Evolutionary conservation across 1,139 yeast genomes (phyloP), one percentile per base, ranked within the genome.

Genomic region (Yamadazyma pseudoaaseri): DNA sequence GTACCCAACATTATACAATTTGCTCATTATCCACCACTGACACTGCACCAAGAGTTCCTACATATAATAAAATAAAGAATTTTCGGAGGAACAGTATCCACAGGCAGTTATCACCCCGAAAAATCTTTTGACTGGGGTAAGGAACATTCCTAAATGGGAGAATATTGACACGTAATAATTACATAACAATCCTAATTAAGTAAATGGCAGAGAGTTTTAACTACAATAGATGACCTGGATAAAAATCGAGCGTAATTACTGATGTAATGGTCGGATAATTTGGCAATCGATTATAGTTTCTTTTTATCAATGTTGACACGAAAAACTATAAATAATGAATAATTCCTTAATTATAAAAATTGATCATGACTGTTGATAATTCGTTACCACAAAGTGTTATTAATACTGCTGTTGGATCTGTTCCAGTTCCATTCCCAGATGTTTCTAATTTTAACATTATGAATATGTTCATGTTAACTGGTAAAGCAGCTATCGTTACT

Each of bases 401-500:
- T 44, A 66, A 67, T 57, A 58, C 56, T 36, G 65, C 56, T 36
- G 58, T 65, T 36, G 70, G 70, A 6, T 41, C 63, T 3, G 65
- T 69, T 37, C 74, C 75, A 29, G 62, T 65, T 9, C 53, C 59
- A 18, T 57, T 55, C 41, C 73, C 75, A 12, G 43, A 48, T 22
- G 46, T 68, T 39, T 33, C 52, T 11, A 56, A 55, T 8, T 24
- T 18, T 14, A 58, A 64, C 38, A 59, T 66, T 32, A 46, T 63
- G 42, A 67, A 65, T 38, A 52, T 66, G 36, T 68, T 69, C 45
- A 51, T 54, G 37, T 58, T 67, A 43, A 49, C 52, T 7, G 60
- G 56, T 13, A 68, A 68, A 52, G 49, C 59, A 14, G 73, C 73
- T 7, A 61, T 62, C 16, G 53, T 68, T 30, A 68, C 73, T 21